Conservation (phyloP, 176 grass and related monocot species). For the Carex scoparia region DNA sequence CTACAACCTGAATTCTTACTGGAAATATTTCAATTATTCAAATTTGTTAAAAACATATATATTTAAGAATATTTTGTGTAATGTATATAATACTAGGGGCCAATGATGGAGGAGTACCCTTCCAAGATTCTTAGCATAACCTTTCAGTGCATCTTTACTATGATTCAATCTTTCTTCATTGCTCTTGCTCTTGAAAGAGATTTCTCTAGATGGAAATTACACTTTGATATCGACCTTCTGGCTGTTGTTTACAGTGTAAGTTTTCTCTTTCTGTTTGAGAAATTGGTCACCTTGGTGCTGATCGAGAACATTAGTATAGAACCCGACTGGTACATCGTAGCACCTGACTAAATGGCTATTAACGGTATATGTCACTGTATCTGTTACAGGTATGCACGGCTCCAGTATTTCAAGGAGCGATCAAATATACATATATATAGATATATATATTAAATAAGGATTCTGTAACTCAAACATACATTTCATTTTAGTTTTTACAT, state of each 20-base stretch:
- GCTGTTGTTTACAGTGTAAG: constrained; percentile 37
- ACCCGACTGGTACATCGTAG: background rate
- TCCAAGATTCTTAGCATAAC: constrained; percentile 45
- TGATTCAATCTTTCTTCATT: constrained; percentile 45
- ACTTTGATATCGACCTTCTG: constrained; percentile 22
- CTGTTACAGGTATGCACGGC: background rate
- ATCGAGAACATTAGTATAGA: background rate
- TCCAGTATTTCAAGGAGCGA: background rate
- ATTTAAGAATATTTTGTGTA: background rate
- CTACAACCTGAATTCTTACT: no score
- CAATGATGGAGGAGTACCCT: constrained; percentile 42
- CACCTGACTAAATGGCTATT: background rate
- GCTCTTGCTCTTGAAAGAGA: constrained; percentile 43
- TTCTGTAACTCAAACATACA: no score
- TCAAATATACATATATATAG: no score
- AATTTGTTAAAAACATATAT: background rate
- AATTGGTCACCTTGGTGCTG: background rate
- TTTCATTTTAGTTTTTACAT: no score
- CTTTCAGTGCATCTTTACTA: constrained; percentile 41
- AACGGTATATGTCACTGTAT: background rate
- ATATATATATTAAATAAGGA: no score
- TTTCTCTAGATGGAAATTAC: constrained; percentile 43
- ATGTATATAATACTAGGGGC: constrained; percentile 18
- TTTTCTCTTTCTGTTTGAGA: background rate
- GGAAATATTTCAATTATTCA: background rate